phyloP scores from a whole-genome alignment of 2,329 filamentous ascomycete genomes.

The Piedraia hortae region DNA sequence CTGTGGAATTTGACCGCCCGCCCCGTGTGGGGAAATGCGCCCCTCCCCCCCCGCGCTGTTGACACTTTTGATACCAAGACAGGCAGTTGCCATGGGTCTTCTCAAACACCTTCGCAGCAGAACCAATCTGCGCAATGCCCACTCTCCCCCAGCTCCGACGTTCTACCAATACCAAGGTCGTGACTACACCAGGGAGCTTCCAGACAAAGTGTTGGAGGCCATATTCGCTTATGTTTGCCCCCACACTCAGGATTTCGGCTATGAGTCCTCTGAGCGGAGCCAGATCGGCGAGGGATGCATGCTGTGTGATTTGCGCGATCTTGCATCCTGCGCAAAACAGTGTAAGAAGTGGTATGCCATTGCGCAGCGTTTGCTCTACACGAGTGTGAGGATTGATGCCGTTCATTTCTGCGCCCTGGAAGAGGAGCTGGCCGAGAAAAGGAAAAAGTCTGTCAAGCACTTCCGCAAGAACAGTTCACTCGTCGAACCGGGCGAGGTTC shows the following conservation, averaged over 20 bases:
- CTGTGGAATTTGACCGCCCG: too few relatives aligned
- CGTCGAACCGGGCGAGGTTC: conserved; percentile 53
- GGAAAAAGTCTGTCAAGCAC: conserved; percentile 25
- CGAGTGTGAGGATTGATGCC: conserved; percentile 71
- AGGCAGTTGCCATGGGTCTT: conserved; percentile 18
- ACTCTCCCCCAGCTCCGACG: conserved; percentile 2
- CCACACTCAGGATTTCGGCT: conserved; percentile 48
- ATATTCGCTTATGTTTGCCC: conserved; percentile 70
- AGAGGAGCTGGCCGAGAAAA: conserved; percentile 48
- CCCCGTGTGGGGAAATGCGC: too few relatives aligned
- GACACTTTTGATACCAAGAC: too few relatives aligned
- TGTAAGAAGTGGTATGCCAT: conserved; percentile 41
- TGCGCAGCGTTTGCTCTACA: conserved; percentile 35
- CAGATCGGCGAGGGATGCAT: conserved; percentile 59
- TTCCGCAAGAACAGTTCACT: conserved; percentile 35
- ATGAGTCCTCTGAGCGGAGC: conserved; percentile 59
- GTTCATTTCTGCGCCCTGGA: conserved; percentile 88
- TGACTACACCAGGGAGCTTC: conserved; percentile 25
- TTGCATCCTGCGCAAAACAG: conserved; percentile 51
- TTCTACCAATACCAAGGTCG: conserved; percentile 9
- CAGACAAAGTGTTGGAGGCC: conserved; percentile 38
- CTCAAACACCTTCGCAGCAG: conserved; percentile 22
- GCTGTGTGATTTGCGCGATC: conserved; percentile 76
- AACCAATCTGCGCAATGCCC: too few relatives aligned
- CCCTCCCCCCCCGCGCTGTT: too few relatives aligned